A percentile compares a stretch with the other conserved stretches of the same genome.
These are phyloP conservation scores for Serendipita indica DNA, from an alignment of 768 basidiomycete genomes.

Conservation along the genomic window DNA sequence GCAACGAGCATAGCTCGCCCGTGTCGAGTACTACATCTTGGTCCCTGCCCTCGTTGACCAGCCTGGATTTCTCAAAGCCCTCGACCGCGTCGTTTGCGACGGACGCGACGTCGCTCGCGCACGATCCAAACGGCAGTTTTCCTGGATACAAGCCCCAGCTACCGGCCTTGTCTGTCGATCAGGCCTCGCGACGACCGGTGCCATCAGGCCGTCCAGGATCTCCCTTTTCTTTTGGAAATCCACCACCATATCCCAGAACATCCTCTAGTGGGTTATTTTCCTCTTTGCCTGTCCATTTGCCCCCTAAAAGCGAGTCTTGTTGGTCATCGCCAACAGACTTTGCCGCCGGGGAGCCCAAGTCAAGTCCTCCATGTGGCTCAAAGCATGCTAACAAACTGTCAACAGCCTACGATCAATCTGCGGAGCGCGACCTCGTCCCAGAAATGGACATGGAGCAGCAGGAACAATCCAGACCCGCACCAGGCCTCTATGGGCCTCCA, in stretches of 20 bases:
- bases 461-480: constrained; percentile 19
- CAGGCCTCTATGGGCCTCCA: constrained; percentile 12
- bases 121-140: background rate
- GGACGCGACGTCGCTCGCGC: background rate
- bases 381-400: background rate
- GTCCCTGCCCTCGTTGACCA: background rate
- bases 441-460: constrained; percentile 29
- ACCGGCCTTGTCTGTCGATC: background rate
- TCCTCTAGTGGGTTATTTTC: background rate
- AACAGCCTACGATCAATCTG: background rate
- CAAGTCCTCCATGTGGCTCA: background rate
- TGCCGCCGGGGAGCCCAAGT: background rate
- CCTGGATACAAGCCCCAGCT: background rate
- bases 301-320: background rate
- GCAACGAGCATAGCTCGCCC: too few species aligned
- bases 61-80: background rate
- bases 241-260: background rate
- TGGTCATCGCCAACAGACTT: background rate
- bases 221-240: constrained; percentile 8
- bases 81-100: background rate
- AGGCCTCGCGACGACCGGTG: background rate
- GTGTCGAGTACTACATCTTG: too few species aligned
- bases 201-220: constrained; percentile 7
- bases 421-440: constrained; percentile 12
- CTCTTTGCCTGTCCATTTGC: background rate